Evolutionary conservation across 1,284 basidiomycete species (phyloP).

Genomic region (Uromyces viciae-fabae): DNA sequence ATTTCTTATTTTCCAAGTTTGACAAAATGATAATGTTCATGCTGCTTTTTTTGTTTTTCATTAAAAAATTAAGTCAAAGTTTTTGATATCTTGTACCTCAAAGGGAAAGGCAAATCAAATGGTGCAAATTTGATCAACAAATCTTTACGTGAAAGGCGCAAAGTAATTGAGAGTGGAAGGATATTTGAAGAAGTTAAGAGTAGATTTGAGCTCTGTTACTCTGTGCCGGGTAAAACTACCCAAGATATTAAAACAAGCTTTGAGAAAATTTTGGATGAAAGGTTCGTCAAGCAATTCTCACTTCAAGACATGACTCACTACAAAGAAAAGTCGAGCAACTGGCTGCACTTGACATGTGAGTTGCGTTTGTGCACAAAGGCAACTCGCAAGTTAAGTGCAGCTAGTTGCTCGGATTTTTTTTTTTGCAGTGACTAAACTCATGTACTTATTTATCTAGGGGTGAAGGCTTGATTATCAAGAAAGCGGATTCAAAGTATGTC

Average conservation of each 20-base stretch:
- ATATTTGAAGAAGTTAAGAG: conserved; percentile 68
- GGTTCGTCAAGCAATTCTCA: conserved; percentile 53
- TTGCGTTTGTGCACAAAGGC: too few relatives aligned
- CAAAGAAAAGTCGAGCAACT: too few relatives aligned
- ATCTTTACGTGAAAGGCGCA: conserved; percentile 15
- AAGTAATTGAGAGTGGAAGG: conserved; percentile 35
- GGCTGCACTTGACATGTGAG: too few relatives aligned
- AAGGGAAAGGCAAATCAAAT: conserved; percentile 66
- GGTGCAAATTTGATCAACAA: conserved; percentile 60
- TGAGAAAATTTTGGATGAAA: conserved; percentile 71
- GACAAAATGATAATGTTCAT: too few relatives aligned
- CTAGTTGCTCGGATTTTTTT: not conserved
- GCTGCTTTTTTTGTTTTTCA: conserved; percentile 58
- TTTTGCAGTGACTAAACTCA: not conserved
- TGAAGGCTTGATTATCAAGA: conserved; percentile 87
- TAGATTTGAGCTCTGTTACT: conserved; percentile 70
- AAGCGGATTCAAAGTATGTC: conserved; percentile 70
- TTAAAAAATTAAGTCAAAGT: conserved; percentile 68
- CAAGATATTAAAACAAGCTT: conserved; percentile 74
- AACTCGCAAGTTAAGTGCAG: too few relatives aligned
- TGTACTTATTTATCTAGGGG: conserved; percentile 60
- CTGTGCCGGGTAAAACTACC: conserved; percentile 68
- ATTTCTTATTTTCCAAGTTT: conserved; percentile 36
- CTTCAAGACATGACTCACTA: too few relatives aligned
- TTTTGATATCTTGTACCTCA: conserved; percentile 84